These are phyloP conservation scores for Kazachstania taianensis DNA, from an alignment of 805 yeast species.

Conservation along the genomic window DNA sequence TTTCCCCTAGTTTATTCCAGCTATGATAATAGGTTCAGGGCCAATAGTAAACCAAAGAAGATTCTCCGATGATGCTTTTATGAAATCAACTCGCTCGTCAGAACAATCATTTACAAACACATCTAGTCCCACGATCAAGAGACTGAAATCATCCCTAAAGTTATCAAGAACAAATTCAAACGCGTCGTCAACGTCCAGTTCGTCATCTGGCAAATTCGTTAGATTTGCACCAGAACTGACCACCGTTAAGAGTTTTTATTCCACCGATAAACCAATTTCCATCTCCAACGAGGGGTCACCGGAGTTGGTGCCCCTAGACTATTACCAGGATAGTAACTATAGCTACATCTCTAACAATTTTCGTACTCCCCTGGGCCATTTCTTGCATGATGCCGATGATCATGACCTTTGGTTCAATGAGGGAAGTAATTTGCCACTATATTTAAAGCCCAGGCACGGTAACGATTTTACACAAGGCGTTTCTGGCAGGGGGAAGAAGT, in stretches of 20 bases:
- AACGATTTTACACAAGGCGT: too few relatives aligned
- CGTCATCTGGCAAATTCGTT: slow-evolving; percentile 41
- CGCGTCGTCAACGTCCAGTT: slow-evolving; percentile 8
- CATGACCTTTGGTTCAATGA: neutral
- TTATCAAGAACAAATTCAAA: slow-evolving; percentile 9
- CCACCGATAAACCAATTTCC: slow-evolving; percentile 48
- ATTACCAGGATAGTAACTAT: too few relatives aligned
- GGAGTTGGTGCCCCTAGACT: slow-evolving; percentile 10
- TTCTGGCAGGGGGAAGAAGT: slow-evolving; percentile 4
- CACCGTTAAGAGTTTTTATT: slow-evolving; percentile 54
- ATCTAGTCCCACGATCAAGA: neutral
- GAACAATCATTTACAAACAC: too few relatives aligned
- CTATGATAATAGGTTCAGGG: too few relatives aligned
- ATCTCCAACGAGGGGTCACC: slow-evolving; percentile 47
- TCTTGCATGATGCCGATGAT: neutral
- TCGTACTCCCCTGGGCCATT: neutral
- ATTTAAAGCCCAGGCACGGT: too few relatives aligned
- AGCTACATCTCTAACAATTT: neutral
- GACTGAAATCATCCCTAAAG: slow-evolving; percentile 22
- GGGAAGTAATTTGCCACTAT: neutral
- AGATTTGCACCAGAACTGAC: slow-evolving; percentile 54
- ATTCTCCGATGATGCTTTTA: too few relatives aligned
- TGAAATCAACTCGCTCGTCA: too few relatives aligned
- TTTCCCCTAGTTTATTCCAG: too few relatives aligned
- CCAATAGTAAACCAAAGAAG: too few relatives aligned